Percentiles rank a stretch among this genome's conserved stretches.
These are phyloP conservation scores for Xerocomus amazonicus DNA, from an alignment of 1,284 basidiomycete genomes.

Conservation along the genomic window DNA sequence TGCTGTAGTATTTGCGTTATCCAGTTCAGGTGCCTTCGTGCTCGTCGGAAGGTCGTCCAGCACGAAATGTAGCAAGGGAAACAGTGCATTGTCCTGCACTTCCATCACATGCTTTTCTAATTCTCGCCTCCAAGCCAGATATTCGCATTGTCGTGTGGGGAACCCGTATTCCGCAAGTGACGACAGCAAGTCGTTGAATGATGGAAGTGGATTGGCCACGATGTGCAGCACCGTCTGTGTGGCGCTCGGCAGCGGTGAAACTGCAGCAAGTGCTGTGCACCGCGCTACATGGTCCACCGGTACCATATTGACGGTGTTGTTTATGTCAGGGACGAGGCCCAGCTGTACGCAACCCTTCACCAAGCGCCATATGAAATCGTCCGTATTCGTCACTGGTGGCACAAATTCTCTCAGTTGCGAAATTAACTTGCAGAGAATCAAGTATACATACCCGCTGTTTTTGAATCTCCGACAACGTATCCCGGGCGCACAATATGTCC, in stretches of 20 bases:
- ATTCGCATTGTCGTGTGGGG: conserved; percentile 76
- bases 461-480: conserved; percentile 94
- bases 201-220: conserved; percentile 81
- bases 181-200: conserved; percentile 87
- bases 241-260: conserved; percentile 48
- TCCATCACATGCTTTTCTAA: conserved; percentile 96
- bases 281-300: conserved; percentile 96
- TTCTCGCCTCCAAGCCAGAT: conserved; percentile 87
- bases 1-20: conserved; percentile 79
- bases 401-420: conserved; percentile 12
- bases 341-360: conserved; percentile 98
- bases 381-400: conserved; percentile 87
- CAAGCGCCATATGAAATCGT: conserved; percentile 98
- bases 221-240: conserved; percentile 81
- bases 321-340: conserved; percentile 94
- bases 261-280: conserved; percentile 71
- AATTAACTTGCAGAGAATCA: not conserved
- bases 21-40: conserved; percentile 91
- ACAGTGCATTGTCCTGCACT: conserved; percentile 92
- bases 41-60: conserved; percentile 95
- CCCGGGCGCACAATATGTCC: conserved; percentile 92
- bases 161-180: conserved; percentile 82
- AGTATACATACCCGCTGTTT: conserved; percentile 65
- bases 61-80: conserved; percentile 96
- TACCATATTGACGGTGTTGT: conserved; percentile 98